phyloP scores from a whole-genome alignment of 2,329 filamentous ascomycete genomes.

The Aureobasidium sp. region DNA sequence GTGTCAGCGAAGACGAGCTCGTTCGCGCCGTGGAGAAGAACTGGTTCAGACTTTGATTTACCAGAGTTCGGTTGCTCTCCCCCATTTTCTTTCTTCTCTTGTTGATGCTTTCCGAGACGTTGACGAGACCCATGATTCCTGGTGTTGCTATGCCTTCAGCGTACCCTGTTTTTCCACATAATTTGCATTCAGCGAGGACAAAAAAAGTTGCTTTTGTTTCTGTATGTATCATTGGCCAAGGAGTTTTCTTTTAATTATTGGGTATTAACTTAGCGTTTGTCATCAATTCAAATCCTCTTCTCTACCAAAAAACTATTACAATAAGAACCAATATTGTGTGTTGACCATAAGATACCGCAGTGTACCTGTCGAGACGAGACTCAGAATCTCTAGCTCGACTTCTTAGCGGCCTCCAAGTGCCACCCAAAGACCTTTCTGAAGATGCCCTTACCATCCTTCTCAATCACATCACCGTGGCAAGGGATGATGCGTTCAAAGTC shows the following conservation, averaged over 20 bases:
- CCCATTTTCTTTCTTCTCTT: not conserved
- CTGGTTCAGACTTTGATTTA: constrained; percentile 22
- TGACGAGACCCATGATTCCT: not conserved
- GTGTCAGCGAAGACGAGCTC: constrained; percentile 28
- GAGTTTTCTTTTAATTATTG: not conserved
- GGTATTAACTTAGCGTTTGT: not conserved
- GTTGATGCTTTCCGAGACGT: not conserved
- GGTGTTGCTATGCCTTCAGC: not conserved
- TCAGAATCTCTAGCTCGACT: constrained; percentile 12
- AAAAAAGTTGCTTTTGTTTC: constrained; percentile 10
- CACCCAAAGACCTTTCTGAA: constrained; percentile 75
- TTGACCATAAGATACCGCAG: not conserved
- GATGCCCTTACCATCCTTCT: constrained; percentile 62
- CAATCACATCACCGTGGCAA: constrained; percentile 87
- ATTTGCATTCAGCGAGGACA: constrained; percentile 10
- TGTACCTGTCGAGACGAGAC: too few species aligned
- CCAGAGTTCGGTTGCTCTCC: not conserved
- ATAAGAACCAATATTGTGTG: not conserved
- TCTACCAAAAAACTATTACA: not conserved
- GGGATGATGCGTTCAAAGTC: constrained; percentile 79
- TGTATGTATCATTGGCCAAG: not conserved
- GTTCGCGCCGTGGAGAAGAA: constrained; percentile 25
- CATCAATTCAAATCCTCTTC: not conserved
- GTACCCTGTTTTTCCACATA: not conserved
- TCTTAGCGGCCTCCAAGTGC: constrained; percentile 54